Percentiles rank a stretch among this genome's conserved stretches.
These are phyloP conservation scores for Termitomyces sp. DNA, from an alignment of 768 basidiomycete species.

Conservation along the genomic window DNA sequence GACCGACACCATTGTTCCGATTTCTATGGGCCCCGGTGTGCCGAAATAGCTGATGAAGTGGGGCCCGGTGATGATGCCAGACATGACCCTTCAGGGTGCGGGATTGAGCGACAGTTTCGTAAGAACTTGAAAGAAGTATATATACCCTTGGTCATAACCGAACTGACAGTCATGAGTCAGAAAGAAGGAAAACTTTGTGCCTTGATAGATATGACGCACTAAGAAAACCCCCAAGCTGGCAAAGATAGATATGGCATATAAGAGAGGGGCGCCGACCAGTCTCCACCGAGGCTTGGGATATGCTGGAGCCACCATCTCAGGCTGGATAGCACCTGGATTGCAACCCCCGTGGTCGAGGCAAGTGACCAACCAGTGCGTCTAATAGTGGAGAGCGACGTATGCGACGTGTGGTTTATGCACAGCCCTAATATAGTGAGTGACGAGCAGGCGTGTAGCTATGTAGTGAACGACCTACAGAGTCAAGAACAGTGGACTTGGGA, in stretches of 20 bases:
- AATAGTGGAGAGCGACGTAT: background rate
- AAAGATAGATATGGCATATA: constrained; percentile 70
- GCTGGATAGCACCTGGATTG: background rate
- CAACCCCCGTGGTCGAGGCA: background rate
- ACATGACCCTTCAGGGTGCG: constrained; percentile 56
- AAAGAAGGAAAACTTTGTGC: constrained; percentile 3
- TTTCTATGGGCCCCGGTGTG: constrained; percentile 55
- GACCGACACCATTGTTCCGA: constrained; percentile 90
- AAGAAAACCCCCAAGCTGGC: constrained; percentile 76
- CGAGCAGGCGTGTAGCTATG: background rate
- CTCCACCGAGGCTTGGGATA: constrained; percentile 32
- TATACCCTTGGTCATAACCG: constrained; percentile 76
- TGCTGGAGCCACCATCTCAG: constrained; percentile 17
- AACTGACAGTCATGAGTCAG: constrained; percentile 34
- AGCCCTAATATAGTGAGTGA: background rate
- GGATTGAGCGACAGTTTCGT: background rate
- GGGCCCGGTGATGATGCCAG: constrained; percentile 81
- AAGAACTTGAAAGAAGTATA: constrained; percentile 7
- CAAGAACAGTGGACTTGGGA: background rate
- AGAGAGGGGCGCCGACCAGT: constrained; percentile 64
- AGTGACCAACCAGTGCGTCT: background rate
- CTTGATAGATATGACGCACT: constrained; percentile 32
- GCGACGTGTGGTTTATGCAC: background rate
- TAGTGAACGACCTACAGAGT: background rate
- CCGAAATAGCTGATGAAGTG: constrained; percentile 74